phyloP scores from a whole-genome alignment of 2,329 filamentous ascomycete species.

The Arthroderma uncinatum region DNA sequence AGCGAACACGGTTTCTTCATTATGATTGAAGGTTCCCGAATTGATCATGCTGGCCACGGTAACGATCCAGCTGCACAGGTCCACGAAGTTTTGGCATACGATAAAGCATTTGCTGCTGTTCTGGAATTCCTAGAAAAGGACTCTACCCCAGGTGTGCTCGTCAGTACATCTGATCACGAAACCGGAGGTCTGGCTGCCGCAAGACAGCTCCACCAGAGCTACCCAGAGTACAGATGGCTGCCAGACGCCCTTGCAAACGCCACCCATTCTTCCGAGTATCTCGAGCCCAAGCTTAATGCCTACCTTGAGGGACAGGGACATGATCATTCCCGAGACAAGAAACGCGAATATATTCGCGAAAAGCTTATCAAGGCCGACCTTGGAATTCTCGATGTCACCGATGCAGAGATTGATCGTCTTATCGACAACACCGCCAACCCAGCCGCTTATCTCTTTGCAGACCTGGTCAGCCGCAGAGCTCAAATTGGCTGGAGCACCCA shows the following conservation, averaged over 20 bases:
- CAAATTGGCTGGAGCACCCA: constrained; percentile 92
- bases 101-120: constrained; percentile 71
- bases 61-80: constrained; percentile 79
- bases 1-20: constrained; percentile 92
- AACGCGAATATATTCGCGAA: constrained; percentile 52
- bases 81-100: constrained; percentile 89
- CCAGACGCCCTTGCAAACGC: constrained; percentile 71
- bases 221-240: constrained; percentile 68
- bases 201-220: constrained; percentile 53
- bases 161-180: constrained; percentile 91
- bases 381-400: constrained; percentile 62
- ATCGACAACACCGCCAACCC: constrained; percentile 45
- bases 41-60: constrained; percentile 84
- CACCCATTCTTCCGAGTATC: constrained; percentile 60
- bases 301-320: constrained; percentile 42
- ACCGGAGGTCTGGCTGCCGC: constrained; percentile 81
- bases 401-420: constrained; percentile 59
- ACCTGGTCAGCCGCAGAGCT: constrained; percentile 76
- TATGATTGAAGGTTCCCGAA: constrained; percentile 94
- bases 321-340: constrained; percentile 37
- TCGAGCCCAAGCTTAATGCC: constrained; percentile 50
- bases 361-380: constrained; percentile 58
- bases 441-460: constrained; percentile 55
- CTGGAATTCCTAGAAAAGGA: constrained; percentile 72
- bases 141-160: constrained; percentile 61